A percentile compares a stretch with the other conserved stretches of the same genome.
Evolutionary conservation across 192 early-diverging fungal species (phyloP).

Genomic region (Gryganskiella cystojenkinii): DNA sequence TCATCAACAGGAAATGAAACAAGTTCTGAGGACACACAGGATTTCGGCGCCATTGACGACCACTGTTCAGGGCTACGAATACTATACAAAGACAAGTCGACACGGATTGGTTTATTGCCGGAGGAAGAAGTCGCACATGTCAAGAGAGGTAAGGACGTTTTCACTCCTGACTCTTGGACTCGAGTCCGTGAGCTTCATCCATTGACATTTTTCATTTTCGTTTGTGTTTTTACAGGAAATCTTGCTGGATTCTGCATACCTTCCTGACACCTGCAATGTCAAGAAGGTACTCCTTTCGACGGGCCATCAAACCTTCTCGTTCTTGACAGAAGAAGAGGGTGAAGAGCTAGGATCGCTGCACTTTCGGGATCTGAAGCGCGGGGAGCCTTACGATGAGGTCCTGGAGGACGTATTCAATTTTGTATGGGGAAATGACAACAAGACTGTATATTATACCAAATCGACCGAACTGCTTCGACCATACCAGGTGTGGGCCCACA

Average conservation of each 20-base stretch:
- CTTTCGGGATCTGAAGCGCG: conserved; percentile 57
- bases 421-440: conserved; percentile 71
- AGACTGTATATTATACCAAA: conserved; percentile 75
- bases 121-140: conserved; percentile 39
- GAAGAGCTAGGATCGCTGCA: conserved; percentile 62
- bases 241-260: conserved; percentile 60
- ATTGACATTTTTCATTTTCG: neutral
- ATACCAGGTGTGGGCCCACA: conserved; percentile 65
- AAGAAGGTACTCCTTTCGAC: conserved; percentile 65
- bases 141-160: conserved; percentile 51
- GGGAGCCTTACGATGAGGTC: conserved; percentile 54
- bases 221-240: conserved; percentile 59
- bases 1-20: conserved; percentile 63
- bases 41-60: conserved; percentile 59
- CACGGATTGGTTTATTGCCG: conserved; percentile 63
- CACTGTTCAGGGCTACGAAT: conserved; percentile 60
- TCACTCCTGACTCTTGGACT: neutral
- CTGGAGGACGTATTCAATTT: conserved; percentile 71
- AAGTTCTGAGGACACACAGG: conserved; percentile 53
- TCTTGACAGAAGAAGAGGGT: conserved; percentile 62
- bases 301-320: conserved; percentile 63
- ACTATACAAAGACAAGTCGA: conserved; percentile 59
- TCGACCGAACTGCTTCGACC: conserved; percentile 76
- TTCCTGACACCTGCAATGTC: conserved; percentile 58
- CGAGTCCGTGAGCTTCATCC: too few relatives aligned